Percentiles rank a stretch among this genome's conserved stretches.
Conservation (phyloP, 768 basidiomycete genomes). For the Boletus bicolor region DNA sequence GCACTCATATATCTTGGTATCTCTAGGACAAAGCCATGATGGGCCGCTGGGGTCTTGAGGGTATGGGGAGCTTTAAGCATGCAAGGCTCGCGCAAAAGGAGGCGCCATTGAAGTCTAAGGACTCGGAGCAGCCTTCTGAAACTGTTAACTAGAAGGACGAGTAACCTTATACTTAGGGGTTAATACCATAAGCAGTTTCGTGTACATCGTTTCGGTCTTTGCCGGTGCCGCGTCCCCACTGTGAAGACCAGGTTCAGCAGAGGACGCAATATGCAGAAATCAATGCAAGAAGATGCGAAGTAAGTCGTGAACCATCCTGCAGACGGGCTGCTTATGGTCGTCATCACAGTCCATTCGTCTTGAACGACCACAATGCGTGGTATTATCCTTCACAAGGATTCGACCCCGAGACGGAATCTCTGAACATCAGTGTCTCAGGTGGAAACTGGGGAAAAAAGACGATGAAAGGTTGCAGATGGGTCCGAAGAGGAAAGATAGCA, state of each 20-base stretch:
- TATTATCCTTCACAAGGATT: slow-evolving; percentile 81
- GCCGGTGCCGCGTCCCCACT: slow-evolving; percentile 15
- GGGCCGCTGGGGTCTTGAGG: slow-evolving; percentile 85
- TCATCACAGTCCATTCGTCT: slow-evolving; percentile 39
- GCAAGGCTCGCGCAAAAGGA: slow-evolving; percentile 55
- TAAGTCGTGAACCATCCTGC: slow-evolving; percentile 8
- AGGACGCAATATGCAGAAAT: slow-evolving; percentile 25
- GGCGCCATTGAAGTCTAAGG: slow-evolving; percentile 22
- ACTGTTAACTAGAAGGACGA: background rate
- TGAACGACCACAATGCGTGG: slow-evolving; percentile 76
- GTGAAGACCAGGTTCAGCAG: no score
- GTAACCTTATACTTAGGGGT: background rate
- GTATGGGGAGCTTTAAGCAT: slow-evolving; percentile 90
- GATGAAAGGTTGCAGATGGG: slow-evolving; percentile 73
- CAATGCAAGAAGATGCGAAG: slow-evolving; percentile 33
- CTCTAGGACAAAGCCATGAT: slow-evolving; percentile 89
- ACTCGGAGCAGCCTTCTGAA: background rate
- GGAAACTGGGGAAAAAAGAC: slow-evolving; percentile 89
- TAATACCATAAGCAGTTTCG: background rate
- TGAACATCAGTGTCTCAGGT: slow-evolving; percentile 43
- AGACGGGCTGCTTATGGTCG: slow-evolving; percentile 6
- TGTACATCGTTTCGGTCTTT: slow-evolving; percentile 17
- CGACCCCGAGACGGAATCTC: slow-evolving; percentile 61
- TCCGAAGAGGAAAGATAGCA: slow-evolving; percentile 75
- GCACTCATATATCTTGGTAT: background rate